Conservation (phyloP, 2,329 filamentous ascomycete species). For the Penicillium sp. region DNA sequence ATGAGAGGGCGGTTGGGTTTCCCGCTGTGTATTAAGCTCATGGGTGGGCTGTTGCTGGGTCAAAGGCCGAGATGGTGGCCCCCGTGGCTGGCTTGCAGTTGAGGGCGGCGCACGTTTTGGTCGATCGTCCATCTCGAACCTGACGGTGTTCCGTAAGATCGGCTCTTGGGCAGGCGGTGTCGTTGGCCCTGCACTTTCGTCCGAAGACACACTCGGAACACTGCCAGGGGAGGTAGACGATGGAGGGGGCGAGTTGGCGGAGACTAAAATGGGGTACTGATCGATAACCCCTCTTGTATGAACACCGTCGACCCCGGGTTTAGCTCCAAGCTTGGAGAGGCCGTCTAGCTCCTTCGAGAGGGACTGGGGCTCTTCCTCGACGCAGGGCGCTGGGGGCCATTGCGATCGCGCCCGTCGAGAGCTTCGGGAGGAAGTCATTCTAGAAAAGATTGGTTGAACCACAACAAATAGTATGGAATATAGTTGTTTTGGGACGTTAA, state of each 20-base stretch:
- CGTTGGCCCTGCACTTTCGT: constrained; percentile 26
- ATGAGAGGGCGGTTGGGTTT: constrained; percentile 6
- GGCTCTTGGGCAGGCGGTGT: constrained; percentile 28
- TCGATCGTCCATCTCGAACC: background rate
- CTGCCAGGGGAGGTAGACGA: constrained; percentile 11
- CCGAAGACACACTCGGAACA: constrained; percentile 24
- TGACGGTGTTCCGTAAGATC: constrained; percentile 3
- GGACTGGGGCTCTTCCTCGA: constrained; percentile 45
- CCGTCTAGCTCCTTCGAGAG: constrained; percentile 42
- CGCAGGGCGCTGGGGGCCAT: constrained; percentile 45
- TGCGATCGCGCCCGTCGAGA: constrained; percentile 23
- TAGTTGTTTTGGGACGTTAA: constrained; percentile 12
- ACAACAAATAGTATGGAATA: constrained; percentile 5
- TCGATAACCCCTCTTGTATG: constrained; percentile 41
- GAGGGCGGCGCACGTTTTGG: background rate
- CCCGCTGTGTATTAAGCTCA: constrained; percentile 1
- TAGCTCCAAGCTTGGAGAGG: constrained; percentile 29
- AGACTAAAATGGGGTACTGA: constrained; percentile 45
- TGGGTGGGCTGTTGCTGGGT: constrained; percentile 2
- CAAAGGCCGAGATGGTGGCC: constrained; percentile 3
- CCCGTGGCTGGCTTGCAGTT: constrained; percentile 11
- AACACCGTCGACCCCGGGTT: constrained; percentile 33
- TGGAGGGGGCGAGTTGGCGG: constrained; percentile 24
- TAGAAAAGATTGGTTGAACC: constrained; percentile 2
- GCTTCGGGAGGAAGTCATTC: constrained; percentile 23